phyloP scores from a whole-genome alignment of 176 grass and related monocot species.

The Phoenix dactylifera region DNA sequence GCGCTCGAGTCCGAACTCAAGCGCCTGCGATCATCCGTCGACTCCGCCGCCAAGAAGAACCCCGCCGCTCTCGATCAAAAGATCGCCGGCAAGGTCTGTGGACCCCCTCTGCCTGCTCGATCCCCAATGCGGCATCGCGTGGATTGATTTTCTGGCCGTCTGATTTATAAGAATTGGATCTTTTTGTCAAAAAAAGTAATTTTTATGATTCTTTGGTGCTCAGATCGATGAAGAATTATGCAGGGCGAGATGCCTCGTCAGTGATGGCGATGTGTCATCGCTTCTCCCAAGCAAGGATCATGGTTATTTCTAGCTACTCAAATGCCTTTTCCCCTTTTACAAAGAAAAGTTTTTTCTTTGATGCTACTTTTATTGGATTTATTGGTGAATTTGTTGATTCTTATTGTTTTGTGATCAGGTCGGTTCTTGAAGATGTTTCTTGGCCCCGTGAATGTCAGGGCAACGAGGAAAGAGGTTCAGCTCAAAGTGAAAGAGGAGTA shows the following conservation, averaged over 20 bases:
- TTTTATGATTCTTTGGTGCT: not conserved
- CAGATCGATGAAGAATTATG: constrained; percentile 89
- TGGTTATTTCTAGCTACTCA: constrained; percentile 31
- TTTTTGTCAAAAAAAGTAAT: no score
- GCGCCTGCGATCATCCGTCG: constrained; percentile 26
- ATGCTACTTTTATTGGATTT: constrained; percentile 10
- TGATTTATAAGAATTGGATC: no score
- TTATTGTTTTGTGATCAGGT: constrained; percentile 21
- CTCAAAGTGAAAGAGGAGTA: constrained; percentile 99
- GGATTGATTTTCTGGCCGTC: no score
- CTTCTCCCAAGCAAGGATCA: constrained; percentile 63
- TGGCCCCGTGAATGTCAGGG: constrained; percentile 80
- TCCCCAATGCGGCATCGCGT: not conserved
- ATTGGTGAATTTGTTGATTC: constrained; percentile 4
- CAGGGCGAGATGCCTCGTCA: constrained; percentile 58
- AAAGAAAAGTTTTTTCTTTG: not conserved
- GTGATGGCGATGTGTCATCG: constrained; percentile 53
- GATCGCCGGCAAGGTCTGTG: constrained; percentile 47
- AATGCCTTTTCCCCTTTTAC: constrained; percentile 10
- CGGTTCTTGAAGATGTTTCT: constrained; percentile 79
- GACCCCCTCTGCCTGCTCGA: not conserved
- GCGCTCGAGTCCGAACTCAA: constrained; percentile 57
- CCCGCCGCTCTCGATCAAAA: constrained; percentile 28
- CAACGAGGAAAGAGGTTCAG: constrained; percentile 80
- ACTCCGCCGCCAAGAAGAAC: not conserved